Conservation (phyloP, 139 green algal species). For the Chlamydomonas sp. region DNA sequence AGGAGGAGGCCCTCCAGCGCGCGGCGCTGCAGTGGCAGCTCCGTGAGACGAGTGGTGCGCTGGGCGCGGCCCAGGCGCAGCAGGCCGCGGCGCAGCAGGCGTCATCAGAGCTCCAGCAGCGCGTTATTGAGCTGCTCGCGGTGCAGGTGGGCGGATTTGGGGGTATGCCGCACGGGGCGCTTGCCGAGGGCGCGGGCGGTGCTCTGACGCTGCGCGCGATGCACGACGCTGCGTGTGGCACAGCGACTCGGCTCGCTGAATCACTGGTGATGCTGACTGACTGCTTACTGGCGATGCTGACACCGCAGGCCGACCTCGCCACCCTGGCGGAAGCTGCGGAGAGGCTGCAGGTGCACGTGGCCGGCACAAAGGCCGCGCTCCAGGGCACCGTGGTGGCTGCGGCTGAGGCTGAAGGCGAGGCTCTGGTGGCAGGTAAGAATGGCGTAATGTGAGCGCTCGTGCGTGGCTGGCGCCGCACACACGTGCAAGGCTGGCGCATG, state of each 20-base stretch:
- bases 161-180: background rate
- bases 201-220: background rate
- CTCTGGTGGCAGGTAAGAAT: too few relatives aligned
- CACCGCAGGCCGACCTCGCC: too few relatives aligned
- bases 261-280: too few relatives aligned
- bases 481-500: background rate
- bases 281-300: too few relatives aligned
- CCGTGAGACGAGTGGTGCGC: background rate
- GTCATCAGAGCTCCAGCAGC: background rate
- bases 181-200: background rate
- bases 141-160: background rate
- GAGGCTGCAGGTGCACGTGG: conserved; percentile 6
- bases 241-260: background rate
- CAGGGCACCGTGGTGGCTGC: too few relatives aligned
- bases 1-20: conserved; percentile 3
- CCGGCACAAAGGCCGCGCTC: background rate
- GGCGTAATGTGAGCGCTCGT: too few relatives aligned
- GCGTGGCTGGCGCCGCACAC: too few relatives aligned
- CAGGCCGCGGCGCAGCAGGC: background rate
- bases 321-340: background rate
- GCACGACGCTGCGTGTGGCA: background rate
- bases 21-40: background rate
- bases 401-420: too few relatives aligned
- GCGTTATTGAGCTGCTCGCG: background rate
- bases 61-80: background rate